These are phyloP conservation scores for Colletotrichum kahawae DNA, from an alignment of 2,329 filamentous ascomycete species.

Conservation along the genomic window DNA sequence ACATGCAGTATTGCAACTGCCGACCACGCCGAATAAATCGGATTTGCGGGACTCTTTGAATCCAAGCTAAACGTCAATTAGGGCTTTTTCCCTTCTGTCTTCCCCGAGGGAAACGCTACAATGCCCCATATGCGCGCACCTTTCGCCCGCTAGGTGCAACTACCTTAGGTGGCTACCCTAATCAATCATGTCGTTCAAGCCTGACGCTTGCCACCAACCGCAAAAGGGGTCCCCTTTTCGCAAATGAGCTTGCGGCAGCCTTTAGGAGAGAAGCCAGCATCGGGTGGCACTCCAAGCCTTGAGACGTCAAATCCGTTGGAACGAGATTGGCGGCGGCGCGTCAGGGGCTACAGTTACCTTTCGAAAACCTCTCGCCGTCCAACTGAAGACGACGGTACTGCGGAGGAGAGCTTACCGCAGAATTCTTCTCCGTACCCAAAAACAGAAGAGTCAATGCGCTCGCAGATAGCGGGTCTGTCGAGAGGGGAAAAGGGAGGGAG, in stretches of 20 bases:
- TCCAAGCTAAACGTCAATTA: not conserved
- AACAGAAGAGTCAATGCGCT: not conserved
- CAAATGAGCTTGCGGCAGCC: not conserved
- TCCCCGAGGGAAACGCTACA: not conserved
- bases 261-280: not conserved
- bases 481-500: not conserved
- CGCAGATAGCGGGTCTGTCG: not conserved
- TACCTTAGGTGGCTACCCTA: not conserved
- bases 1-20: not conserved
- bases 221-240: not conserved
- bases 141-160: not conserved
- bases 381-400: not conserved
- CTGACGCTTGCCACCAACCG: not conserved
- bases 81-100: not conserved
- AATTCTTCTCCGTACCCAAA: not conserved
- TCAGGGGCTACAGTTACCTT: not conserved
- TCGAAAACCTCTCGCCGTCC: not conserved
- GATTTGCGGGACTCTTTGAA: not conserved
- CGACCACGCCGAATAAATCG: not conserved
- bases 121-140: not conserved
- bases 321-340: not conserved
- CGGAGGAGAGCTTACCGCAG: not conserved
- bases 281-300: not conserved
- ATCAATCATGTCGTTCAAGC: not conserved
- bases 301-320: constrained; percentile 1